Base-by-base conservation (phyloP, 2,329 filamentous ascomycete genomes). In the Dryadomyces quercivorus region DNA sequence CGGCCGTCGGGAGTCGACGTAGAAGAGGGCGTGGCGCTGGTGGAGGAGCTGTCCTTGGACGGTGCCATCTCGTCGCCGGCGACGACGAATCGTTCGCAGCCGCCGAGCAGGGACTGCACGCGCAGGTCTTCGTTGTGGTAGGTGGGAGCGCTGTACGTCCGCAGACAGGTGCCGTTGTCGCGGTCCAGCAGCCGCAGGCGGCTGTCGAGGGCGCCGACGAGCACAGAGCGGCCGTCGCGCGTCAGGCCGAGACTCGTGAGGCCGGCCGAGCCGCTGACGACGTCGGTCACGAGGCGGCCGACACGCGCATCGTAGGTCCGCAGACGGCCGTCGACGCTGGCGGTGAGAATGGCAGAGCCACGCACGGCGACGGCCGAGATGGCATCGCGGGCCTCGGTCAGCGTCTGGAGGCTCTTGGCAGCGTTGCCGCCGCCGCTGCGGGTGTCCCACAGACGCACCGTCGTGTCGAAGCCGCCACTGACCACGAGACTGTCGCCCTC, bases 281-380 rank as follows among this genome's bases (percentile, higher is more conserved):
- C 81, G 69, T 95, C 89, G 1, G 80, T 81, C 5, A 81, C 79
- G 50, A 83, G 75, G 52, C 73, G 75, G 0, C 91, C 91, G 75
- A 81, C 86, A 54, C 89, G 77, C 44, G 95, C 70, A 70, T 97
- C 92, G 70, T 97, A 96, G 57, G 76, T 76, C 53, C 92, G 75
- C 1, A 94, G 80, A 56, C 86, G 75, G 2, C 91, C 91, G 69
- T 97, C 92, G 55, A 95, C 88, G 66, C 88, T 91, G 0, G 85
- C 89, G 1, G 80, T 77, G 1, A 89, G 69, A 51, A 97, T 80
- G 67, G 82, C 78, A 8, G 72, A 64, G 1, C 71, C 76, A 18
- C 70, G 64, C 16, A 77, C 73, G 0, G 60, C 74, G 6, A 82
- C 64, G 51, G 68, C 69, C 22, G 70, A 77, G 26, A 91, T 75